Evolutionary conservation across 768 basidiomycete species (phyloP).

Genomic region (Suillus weaverae): DNA sequence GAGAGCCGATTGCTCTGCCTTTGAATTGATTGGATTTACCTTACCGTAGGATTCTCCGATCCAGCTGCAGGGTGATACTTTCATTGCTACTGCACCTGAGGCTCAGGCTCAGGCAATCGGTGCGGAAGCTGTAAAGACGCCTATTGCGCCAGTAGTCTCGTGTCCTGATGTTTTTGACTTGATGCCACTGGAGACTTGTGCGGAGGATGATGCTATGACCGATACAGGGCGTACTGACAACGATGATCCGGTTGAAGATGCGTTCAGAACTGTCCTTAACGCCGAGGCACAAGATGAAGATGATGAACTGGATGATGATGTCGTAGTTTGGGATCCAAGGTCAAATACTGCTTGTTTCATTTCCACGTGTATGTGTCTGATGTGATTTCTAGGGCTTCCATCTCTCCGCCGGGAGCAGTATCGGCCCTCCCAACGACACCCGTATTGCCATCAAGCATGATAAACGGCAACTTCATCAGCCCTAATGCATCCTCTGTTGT

Average conservation of each 20-base stretch:
- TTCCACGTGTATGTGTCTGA: constrained; percentile 8
- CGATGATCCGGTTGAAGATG: constrained; percentile 78
- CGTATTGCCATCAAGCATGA: constrained; percentile 2
- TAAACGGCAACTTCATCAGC: constrained; percentile 10
- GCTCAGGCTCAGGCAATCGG: neutral
- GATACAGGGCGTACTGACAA: constrained; percentile 68
- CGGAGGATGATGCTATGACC: constrained; percentile 65
- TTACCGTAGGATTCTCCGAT: constrained; percentile 26
- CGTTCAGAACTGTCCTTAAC: constrained; percentile 52
- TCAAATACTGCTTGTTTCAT: constrained; percentile 24
- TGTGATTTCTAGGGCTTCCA: constrained; percentile 16
- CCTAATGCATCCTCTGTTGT: constrained; percentile 3
- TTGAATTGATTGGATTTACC: constrained; percentile 15
- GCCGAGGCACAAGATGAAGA: constrained; percentile 41
- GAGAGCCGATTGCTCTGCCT: constrained; percentile 18
- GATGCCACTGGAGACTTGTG: constrained; percentile 18
- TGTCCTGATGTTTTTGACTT: neutral
- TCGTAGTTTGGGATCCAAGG: constrained; percentile 79
- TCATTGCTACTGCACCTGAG: constrained; percentile 1
- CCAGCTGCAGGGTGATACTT: constrained; percentile 22
- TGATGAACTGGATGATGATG: constrained; percentile 60
- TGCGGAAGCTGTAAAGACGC: neutral
- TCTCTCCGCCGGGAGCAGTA: constrained; percentile 18
- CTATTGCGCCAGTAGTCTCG: neutral
- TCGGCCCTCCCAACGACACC: constrained; percentile 24